phyloP scores from a whole-genome alignment of 2,329 filamentous ascomycete species.

The Colletotrichum sp. region DNA sequence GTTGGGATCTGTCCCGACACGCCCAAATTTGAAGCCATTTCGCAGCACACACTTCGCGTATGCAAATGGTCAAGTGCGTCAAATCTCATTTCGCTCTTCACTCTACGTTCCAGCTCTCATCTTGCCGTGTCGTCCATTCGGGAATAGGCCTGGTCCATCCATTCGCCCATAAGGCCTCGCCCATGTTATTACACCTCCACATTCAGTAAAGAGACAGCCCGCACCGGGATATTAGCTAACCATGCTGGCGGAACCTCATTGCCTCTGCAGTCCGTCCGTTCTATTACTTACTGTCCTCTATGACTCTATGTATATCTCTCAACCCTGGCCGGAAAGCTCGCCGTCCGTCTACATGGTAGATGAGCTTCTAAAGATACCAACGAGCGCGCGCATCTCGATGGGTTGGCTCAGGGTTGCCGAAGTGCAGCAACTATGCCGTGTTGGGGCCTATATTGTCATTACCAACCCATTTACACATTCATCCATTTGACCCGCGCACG shows the following conservation, averaged over 20 bases:
- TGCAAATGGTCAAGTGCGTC: background rate
- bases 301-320: background rate
- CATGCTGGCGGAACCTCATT: background rate
- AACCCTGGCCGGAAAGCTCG: background rate
- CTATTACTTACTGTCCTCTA: background rate
- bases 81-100: conserved; percentile 10
- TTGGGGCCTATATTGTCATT: background rate
- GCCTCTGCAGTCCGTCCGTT: background rate
- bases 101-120: background rate
- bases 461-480: background rate
- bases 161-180: background rate
- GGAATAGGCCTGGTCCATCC: background rate
- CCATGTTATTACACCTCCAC: conserved; percentile 11
- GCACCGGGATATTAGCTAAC: conserved; percentile 1
- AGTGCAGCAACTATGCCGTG: background rate
- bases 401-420: background rate
- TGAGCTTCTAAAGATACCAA: background rate
- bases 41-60: background rate
- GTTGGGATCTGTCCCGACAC: background rate
- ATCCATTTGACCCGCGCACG: conserved; percentile 9
- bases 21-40: background rate
- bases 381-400: background rate
- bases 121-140: background rate
- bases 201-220: background rate
- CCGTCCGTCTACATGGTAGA: background rate